Percentiles rank a stretch among this genome's conserved stretches.
These are phyloP conservation scores for Fusarium sulawesiense DNA, from an alignment of 2,329 filamentous ascomycete genomes.

Conservation along the genomic window DNA sequence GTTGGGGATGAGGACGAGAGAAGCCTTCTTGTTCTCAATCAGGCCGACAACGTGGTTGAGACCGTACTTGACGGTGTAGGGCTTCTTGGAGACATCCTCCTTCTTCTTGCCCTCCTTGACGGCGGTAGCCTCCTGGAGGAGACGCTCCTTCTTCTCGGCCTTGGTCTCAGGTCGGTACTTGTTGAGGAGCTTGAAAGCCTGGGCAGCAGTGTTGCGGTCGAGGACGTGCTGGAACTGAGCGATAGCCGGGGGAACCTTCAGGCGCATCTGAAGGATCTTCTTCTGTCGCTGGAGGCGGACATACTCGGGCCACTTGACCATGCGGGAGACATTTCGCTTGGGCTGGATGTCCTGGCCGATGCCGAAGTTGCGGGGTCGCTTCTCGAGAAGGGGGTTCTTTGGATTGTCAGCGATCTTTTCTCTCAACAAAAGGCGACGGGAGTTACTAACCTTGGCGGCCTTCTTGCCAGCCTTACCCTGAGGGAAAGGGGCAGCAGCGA, in stretches of 20 bases:
- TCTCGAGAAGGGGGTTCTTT: conserved; percentile 99
- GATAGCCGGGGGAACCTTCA: conserved; percentile 98
- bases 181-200: conserved; percentile 99
- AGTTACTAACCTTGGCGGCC: conserved; percentile 85
- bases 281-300: conserved; percentile 94
- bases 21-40: conserved; percentile 99
- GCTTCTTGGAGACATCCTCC: conserved; percentile 99
- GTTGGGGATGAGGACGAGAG: conserved; percentile 97
- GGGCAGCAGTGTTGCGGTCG: conserved; percentile 94
- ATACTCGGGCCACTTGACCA: conserved; percentile 99
- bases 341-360: conserved; percentile 99
- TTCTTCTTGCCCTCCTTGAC: conserved; percentile 99
- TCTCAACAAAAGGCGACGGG: not conserved
- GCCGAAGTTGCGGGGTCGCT: conserved; percentile 95
- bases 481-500: conserved; percentile 95
- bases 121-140: conserved; percentile 97
- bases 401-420: conserved; percentile 1
- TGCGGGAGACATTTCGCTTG: conserved; percentile 92
- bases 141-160: conserved; percentile 99
- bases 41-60: conserved; percentile 99
- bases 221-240: conserved; percentile 98
- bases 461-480: conserved; percentile 97
- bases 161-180: conserved; percentile 99
- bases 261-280: conserved; percentile 97
- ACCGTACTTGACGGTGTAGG: conserved; percentile 99